Conservation (phyloP, 805 yeast genomes). For the Torulaspora quercuum region DNA sequence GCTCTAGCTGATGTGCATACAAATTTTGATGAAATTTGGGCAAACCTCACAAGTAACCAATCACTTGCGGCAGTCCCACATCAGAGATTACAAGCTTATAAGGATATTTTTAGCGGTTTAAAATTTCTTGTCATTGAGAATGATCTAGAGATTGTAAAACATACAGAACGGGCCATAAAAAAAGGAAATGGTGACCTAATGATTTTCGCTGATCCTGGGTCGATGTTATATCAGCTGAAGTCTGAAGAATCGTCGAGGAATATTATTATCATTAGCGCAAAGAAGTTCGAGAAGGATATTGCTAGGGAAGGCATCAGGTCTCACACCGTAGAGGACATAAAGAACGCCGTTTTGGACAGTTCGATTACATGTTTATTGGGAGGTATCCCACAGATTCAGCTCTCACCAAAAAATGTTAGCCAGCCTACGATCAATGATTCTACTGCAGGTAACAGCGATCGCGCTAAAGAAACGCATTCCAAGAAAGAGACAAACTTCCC, state of each 20-base stretch:
- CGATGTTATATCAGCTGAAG: neutral
- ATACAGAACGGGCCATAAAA: conserved; percentile 5
- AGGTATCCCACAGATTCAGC: neutral
- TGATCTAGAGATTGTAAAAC: neutral
- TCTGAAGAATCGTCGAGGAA: conserved; percentile 1
- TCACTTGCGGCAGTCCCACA: neutral
- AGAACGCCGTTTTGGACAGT: conserved; percentile 24
- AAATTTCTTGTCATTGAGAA: conserved; percentile 7
- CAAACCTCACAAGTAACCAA: conserved; percentile 4
- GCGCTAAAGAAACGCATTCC: too few relatives aligned
- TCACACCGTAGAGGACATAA: conserved; percentile 30
- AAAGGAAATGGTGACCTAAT: conserved; percentile 10
- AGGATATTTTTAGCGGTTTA: conserved; percentile 2
- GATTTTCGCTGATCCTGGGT: neutral
- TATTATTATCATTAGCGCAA: conserved; percentile 6
- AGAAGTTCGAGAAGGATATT: conserved; percentile 19
- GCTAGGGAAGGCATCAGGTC: conserved; percentile 21
- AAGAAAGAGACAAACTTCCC: too few relatives aligned
- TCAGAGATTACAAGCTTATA: neutral
- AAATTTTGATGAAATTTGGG: conserved; percentile 18
- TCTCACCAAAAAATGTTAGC: too few relatives aligned
- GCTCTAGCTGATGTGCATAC: conserved; percentile 7
- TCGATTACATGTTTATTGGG: conserved; percentile 15
- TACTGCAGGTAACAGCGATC: too few relatives aligned
- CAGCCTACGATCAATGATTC: too few relatives aligned